Percentiles rank a stretch among this genome's conserved stretches.
Evolutionary conservation across 108 stramenopile genomes (phyloP).

Genomic region (Phaeodactylum tricornutum): DNA sequence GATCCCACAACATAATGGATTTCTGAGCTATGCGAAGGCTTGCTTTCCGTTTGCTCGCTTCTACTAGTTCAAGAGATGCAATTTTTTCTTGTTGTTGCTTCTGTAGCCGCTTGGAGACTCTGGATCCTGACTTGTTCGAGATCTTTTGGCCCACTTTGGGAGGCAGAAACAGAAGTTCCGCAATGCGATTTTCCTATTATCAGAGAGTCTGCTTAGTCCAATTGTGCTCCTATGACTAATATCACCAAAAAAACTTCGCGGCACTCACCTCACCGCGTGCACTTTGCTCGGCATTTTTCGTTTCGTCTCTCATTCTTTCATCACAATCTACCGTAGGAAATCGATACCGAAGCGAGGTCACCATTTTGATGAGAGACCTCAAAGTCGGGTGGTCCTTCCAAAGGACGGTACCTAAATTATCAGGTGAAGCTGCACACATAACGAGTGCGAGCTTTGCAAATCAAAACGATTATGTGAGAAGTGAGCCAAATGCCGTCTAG

Average conservation of each 20-base stretch:
- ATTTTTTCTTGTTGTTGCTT: constrained; percentile 4
- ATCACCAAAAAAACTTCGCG: too few species aligned
- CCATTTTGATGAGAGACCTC: constrained; percentile 64
- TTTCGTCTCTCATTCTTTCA: constrained; percentile 33
- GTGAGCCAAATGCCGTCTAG: too few species aligned
- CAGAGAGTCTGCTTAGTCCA: too few species aligned
- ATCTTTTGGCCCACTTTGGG: constrained; percentile 15
- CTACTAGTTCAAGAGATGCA: constrained; percentile 12
- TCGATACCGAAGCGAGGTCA: constrained; percentile 52
- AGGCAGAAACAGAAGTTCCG: constrained; percentile 47
- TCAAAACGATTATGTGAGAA: too few species aligned
- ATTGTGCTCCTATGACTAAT: too few species aligned
- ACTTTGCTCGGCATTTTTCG: constrained; percentile 37
- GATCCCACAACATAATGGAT: constrained; percentile 66
- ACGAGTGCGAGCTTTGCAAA: constrained; percentile 45
- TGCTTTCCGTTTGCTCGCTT: constrained; percentile 37
- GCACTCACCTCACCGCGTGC: constrained; percentile 24
- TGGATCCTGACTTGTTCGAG: constrained; percentile 7
- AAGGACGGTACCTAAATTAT: constrained; percentile 26
- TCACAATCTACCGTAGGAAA: constrained; percentile 77
- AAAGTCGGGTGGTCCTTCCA: constrained; percentile 58
- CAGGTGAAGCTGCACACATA: constrained; percentile 38
- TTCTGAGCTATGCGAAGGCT: constrained; percentile 48
- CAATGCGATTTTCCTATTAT: constrained; percentile 41
- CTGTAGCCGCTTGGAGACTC: constrained; percentile 2